Conservation (phyloP, 176 grass and related monocot genomes). For the Ampelocalamus luodianensis region DNA sequence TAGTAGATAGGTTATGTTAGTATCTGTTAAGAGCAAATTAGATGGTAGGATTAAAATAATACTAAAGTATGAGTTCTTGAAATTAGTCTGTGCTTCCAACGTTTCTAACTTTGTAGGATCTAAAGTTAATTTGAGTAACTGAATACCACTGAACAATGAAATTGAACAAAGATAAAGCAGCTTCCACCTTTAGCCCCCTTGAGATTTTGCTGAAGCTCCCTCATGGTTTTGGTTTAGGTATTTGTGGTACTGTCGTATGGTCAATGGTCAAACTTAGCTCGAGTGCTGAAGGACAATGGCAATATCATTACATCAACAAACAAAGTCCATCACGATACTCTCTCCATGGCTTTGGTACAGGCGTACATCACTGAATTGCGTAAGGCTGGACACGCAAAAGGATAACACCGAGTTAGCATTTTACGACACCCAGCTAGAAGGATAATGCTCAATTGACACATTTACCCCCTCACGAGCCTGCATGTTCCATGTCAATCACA, state of each 20-base stretch:
- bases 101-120: too few relatives aligned
- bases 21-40: too few relatives aligned
- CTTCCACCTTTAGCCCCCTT: too few relatives aligned
- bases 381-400: neutral
- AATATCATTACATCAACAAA: conserved; percentile 7
- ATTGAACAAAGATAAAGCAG: too few relatives aligned
- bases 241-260: neutral
- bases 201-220: too few relatives aligned
- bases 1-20: too few relatives aligned
- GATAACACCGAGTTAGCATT: neutral
- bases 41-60: too few relatives aligned
- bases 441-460: neutral
- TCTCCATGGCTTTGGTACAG: neutral
- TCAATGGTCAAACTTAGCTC: neutral
- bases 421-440: neutral
- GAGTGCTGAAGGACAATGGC: neutral
- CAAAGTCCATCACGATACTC: neutral
- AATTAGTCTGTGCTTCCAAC: too few relatives aligned
- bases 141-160: too few relatives aligned
- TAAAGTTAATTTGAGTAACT: too few relatives aligned
- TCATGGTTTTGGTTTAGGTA: neutral
- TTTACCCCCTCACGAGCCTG: neutral
- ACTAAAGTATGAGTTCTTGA: too few relatives aligned
- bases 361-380: neutral
- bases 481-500: neutral